Conservation (phyloP, 2,329 filamentous ascomycete genomes). For the Clonostachys rosea region DNA sequence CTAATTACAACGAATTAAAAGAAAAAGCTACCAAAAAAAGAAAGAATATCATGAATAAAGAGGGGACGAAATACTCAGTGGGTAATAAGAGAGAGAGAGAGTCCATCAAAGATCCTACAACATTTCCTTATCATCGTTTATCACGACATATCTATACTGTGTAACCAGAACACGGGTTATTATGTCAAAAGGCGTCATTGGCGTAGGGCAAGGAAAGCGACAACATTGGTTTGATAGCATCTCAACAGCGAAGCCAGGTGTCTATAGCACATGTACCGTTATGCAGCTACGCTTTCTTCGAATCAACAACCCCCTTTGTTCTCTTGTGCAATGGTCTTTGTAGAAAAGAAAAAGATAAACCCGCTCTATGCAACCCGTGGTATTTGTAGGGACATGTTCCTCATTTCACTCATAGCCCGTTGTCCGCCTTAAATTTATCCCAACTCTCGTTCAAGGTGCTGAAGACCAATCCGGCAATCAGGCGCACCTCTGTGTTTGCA, state of each 20-base stretch:
- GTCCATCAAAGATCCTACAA: too few species aligned
- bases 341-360: not conserved
- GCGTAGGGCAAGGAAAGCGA: not conserved
- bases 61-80: not conserved
- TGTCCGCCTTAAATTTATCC: conserved; percentile 69
- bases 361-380: too few species aligned
- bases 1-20: conserved; percentile 23
- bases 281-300: too few species aligned
- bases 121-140: too few species aligned
- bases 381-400: too few species aligned
- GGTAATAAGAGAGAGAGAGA: not conserved
- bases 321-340: not conserved
- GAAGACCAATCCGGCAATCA: conserved; percentile 64
- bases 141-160: too few species aligned
- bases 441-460: conserved; percentile 67
- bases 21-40: not conserved
- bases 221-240: not conserved
- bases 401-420: conserved; percentile 44
- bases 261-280: too few species aligned
- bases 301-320: too few species aligned
- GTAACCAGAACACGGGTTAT: conserved; percentile 9
- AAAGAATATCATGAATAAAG: not conserved
- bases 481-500: conserved; percentile 58
- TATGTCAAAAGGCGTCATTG: not conserved
- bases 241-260: too few species aligned